A percentile compares a stretch with the other conserved stretches of the same genome.
Conservation (phyloP, 345 rosid genomes). For the Reutealis trisperma region DNA sequence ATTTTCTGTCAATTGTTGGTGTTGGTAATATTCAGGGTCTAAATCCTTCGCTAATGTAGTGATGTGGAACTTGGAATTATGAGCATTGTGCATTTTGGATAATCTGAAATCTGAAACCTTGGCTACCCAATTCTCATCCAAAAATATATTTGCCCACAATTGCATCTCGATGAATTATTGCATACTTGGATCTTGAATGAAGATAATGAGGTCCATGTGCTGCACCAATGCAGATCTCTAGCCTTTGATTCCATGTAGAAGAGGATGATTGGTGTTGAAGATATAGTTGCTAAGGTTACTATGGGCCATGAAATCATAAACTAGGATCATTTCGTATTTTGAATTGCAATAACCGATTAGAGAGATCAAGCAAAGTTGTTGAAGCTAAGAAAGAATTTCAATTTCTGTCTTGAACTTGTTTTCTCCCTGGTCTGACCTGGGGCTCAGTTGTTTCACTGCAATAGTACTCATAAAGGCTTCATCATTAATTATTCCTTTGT, state of each 20-base stretch:
- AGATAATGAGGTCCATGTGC: conserved; percentile 30
- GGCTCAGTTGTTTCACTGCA: too few species aligned
- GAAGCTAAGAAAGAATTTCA: too few species aligned
- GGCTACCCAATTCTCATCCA: conserved; percentile 13
- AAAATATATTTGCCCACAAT: conserved; percentile 39
- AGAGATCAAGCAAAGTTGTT: too few species aligned
- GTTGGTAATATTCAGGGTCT: conserved; percentile 41
- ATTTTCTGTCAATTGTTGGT: conserved; percentile 33
- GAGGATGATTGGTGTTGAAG: conserved; percentile 20
- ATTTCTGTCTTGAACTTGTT: too few species aligned
- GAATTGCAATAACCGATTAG: too few species aligned
- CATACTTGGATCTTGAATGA: background rate
- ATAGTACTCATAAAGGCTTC: too few species aligned
- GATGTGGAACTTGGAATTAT: conserved; percentile 28
- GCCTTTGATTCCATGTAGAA: conserved; percentile 34
- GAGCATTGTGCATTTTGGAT: conserved; percentile 26
- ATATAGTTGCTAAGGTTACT: conserved; percentile 15
- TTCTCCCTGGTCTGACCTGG: too few species aligned
- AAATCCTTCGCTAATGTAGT: conserved; percentile 42
- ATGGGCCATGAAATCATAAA: too few species aligned
- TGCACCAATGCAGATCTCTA: conserved; percentile 40
- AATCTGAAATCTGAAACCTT: conserved; percentile 43
- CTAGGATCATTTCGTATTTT: too few species aligned
- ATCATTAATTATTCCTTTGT: too few species aligned
- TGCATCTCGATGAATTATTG: conserved; percentile 39